These are phyloP conservation scores for Platismatia glauca DNA, from an alignment of 495 filamentous ascomycete genomes.

Conservation along the genomic window DNA sequence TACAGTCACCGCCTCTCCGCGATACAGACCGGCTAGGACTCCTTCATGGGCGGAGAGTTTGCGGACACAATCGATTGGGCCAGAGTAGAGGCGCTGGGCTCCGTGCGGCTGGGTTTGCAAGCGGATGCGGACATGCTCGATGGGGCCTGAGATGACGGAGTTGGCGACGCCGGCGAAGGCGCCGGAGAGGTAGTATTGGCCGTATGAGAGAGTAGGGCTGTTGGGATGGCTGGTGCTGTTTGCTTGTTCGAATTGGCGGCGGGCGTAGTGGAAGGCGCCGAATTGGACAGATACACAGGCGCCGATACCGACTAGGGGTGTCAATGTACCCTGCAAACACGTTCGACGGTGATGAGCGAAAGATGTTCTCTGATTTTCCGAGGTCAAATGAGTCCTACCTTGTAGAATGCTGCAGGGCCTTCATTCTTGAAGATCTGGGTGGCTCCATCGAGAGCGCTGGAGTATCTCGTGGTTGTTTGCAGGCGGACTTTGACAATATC, in stretches of 20 bases:
- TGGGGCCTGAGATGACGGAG: constrained; percentile 76
- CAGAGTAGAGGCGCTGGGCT: constrained; percentile 62
- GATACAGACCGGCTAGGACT: constrained; percentile 65
- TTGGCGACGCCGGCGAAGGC: constrained; percentile 92
- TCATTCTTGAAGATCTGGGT: constrained; percentile 78
- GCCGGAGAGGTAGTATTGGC: constrained; percentile 82
- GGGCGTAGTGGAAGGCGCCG: constrained; percentile 89
- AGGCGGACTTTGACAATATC: constrained; percentile 98
- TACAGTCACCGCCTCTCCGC: constrained; percentile 77
- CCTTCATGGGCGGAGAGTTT: constrained; percentile 65
- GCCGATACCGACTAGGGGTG: constrained; percentile 92
- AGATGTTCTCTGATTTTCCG: background rate
- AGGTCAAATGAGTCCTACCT: constrained; percentile 31
- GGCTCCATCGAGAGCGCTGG: constrained; percentile 69
- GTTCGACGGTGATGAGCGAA: background rate
- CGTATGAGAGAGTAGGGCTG: constrained; percentile 53
- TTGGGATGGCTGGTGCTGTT: constrained; percentile 44
- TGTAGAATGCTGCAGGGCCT: constrained; percentile 90
- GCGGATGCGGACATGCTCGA: constrained; percentile 97
- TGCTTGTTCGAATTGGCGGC: constrained; percentile 68
- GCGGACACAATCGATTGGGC: constrained; percentile 81
- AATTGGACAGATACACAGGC: constrained; percentile 98
- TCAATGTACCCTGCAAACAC: constrained; percentile 63
- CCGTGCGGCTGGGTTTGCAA: constrained; percentile 95
- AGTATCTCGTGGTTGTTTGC: constrained; percentile 77